Evolutionary conservation across 2,329 filamentous ascomycete species (phyloP), one percentile per base, ranked within the genome.

Genomic region (Bipolaris cookei): DNA sequence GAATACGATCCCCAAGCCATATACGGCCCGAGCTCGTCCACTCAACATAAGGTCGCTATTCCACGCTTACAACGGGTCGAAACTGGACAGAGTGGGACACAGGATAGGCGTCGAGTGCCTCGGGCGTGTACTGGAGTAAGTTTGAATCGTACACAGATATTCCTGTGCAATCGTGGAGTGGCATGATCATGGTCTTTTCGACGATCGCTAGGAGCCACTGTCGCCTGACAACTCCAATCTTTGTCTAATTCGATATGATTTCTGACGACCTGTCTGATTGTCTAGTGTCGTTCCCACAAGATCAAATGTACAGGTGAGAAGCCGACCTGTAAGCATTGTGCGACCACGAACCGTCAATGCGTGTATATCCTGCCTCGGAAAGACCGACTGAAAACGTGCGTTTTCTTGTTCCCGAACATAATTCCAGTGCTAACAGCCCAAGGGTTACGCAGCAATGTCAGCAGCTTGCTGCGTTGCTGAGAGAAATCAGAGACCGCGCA

Each of bases 271-370:
- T 28, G 23, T 28, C 39, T 37, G 34, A 44, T 43, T 35, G 18
- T 62, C 35, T 65, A 69, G 67, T 79, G 77, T 63, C 75, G 76
- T 32, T 63, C 65, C 51, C 71, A 76, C 46, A 79, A 79, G 63
- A 75, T 77, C 63, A 78, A 77, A 56, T 79, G 76, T 59, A 73
- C 74, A 38, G 77, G 77, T 21, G 67, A 73, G 43, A 68, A 62
- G 35, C 77, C 77, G 21, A 49, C 58, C 5, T 78, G 77, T 58
- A 71, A 72, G 42, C 75, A 77, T 39, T 79, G 77, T 62, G 66
- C 68, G 44, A 63, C 67, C 25, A 67, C 66, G 7, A 64, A 57
- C 34, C 69, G 71, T 44, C 66, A 70, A n/a, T 79, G 77, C 56
- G 63, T 74, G 18, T 79, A 79, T 63, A 70, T 73, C 25, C 65